Percentiles rank a stretch among this genome's conserved stretches.
Evolutionary conservation across 2,329 filamentous ascomycete species (phyloP).

Genomic region (Cercospora zeina): DNA sequence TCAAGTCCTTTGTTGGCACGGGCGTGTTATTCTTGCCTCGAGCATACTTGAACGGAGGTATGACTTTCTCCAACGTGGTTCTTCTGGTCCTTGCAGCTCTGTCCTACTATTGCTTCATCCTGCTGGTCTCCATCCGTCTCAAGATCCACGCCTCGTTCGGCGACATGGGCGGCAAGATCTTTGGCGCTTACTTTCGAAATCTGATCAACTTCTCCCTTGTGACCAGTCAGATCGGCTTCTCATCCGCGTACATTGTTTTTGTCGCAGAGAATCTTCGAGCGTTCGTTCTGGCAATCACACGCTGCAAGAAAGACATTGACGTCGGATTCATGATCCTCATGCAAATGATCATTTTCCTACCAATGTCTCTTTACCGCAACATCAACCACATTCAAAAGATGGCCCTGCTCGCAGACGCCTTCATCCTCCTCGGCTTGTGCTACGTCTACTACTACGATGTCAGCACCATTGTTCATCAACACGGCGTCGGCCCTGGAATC

Average conservation of each 20-base stretch:
- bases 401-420: constrained; percentile 86
- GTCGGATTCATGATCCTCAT: constrained; percentile 89
- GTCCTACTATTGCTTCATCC: constrained; percentile 96
- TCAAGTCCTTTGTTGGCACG: constrained; percentile 98
- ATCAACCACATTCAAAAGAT: constrained; percentile 97
- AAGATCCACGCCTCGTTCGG: constrained; percentile 93
- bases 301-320: constrained; percentile 81
- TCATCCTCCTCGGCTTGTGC: constrained; percentile 87
- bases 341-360: constrained; percentile 93
- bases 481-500: constrained; percentile 75
- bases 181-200: constrained; percentile 84
- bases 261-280: constrained; percentile 94
- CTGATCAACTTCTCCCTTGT: constrained; percentile 91
- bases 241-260: constrained; percentile 94
- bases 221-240: constrained; percentile 91
- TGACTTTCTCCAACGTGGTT: constrained; percentile 92
- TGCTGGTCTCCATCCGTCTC: constrained; percentile 82
- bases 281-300: constrained; percentile 85
- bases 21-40: constrained; percentile 90
- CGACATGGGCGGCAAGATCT: constrained; percentile 90
- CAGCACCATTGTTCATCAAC: constrained; percentile 70
- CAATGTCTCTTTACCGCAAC: constrained; percentile 88
- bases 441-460: constrained; percentile 97
- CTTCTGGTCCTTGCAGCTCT: constrained; percentile 80
- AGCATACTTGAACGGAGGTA: constrained; percentile 92